Base-by-base conservation (phyloP, 1,284 basidiomycete species). In the Austroboletus novae-zelandiae region DNA sequence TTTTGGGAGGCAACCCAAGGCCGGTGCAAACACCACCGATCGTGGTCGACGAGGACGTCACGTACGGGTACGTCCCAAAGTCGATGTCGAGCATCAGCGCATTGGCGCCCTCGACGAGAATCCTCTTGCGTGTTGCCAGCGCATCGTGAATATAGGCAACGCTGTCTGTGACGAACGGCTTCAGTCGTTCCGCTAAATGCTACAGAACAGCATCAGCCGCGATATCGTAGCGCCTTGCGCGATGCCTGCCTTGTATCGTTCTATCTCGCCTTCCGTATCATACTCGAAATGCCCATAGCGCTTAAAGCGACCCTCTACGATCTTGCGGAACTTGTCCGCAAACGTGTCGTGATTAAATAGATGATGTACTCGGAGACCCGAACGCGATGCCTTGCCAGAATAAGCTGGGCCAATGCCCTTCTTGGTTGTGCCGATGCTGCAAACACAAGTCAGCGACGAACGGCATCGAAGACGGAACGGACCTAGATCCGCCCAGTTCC, bases 321-420 rank as follows among this genome's bases (percentile, higher is more conserved):
- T 78, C 70, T 85, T 95, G 63, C 97, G 83, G 80, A 98, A 99
- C 73, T 98, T 98, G 56, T 76, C 69, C 7, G 93, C 89, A 71
- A 99, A 99, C 5, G 81, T 81, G 29, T 86, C 84, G 57, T 82
- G 81, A 70, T 98, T 91, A 73, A 96, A 98, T 44, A 99, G 79
- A 73, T 99, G 96, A 73, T 99, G 96, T 2, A 99, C 88, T 46
- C 96, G 86, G 45, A 99, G 80, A 53, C 96, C 96, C 0, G 94
- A 98, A 49, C 96, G 87, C 34, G 94, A 97, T 11, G 97, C 94
- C 74, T 99, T 99, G 55, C 90, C 91, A 48, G 94, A 97, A 77
- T 99, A 99, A 11, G 96, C 91, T 73, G 96, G 96, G 71, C 97
- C 96, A 65, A 99, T 98, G 49, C 96, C 96, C 72, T 89, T 95